Conservation (phyloP, 2,329 filamentous ascomycete species). For the Madurella fahalii region DNA sequence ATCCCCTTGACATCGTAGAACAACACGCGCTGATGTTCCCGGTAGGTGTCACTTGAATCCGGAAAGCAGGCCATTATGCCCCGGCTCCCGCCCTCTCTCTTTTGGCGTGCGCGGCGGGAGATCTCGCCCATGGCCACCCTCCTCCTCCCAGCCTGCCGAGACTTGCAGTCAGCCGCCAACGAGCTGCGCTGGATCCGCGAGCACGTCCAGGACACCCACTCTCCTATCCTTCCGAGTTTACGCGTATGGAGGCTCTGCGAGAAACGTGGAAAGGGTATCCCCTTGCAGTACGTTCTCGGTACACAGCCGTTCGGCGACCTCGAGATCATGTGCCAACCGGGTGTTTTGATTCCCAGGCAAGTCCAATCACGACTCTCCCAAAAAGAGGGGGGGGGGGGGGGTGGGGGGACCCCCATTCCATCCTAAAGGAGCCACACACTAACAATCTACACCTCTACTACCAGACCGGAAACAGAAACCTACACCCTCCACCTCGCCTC, state of each 20-base stretch:
- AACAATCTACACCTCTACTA: constrained; percentile 1
- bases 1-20: too few species aligned
- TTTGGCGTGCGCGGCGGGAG: constrained; percentile 47
- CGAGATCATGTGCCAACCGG: constrained; percentile 69
- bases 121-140: constrained; percentile 54
- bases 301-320: constrained; percentile 83
- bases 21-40: not conserved
- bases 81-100: constrained; percentile 55
- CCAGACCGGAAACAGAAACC: constrained; percentile 64
- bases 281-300: constrained; percentile 85
- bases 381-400: too few species aligned
- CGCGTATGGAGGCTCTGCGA: constrained; percentile 38
- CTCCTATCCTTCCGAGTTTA: constrained; percentile 6
- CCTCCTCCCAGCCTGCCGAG: constrained; percentile 61
- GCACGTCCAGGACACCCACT: constrained; percentile 39
- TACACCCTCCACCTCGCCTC: constrained; percentile 56
- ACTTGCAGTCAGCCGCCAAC: constrained; percentile 58
- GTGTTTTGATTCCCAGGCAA: constrained; percentile 80
- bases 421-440: not conserved
- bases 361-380: constrained; percentile 12
- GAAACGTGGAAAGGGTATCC: constrained; percentile 58
- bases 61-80: constrained; percentile 45
- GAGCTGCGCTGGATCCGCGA: constrained; percentile 72
- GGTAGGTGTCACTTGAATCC: not conserved
- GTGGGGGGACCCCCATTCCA: not conserved